These are phyloP conservation scores for Rhodamnia rubescens DNA, from an alignment of 345 rosid species.

Conservation along the genomic window DNA sequence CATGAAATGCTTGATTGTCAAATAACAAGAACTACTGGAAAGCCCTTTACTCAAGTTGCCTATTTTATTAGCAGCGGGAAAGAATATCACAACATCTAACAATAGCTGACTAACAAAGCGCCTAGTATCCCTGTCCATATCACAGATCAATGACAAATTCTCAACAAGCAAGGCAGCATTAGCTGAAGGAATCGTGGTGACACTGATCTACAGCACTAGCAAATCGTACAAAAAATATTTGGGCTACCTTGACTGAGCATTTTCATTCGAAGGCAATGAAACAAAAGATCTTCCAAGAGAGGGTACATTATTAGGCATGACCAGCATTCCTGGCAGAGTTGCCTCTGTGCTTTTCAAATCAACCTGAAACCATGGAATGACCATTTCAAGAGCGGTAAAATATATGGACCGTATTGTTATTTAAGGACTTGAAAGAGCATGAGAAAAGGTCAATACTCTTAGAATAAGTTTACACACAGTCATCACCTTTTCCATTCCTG, in stretches of 20 bases:
- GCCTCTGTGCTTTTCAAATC: conserved; percentile 25
- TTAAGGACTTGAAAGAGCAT: not conserved
- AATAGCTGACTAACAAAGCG: not conserved
- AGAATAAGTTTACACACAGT: not conserved
- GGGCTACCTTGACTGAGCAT: conserved; percentile 47
- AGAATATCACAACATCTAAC: not conserved
- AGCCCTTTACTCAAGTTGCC: not conserved
- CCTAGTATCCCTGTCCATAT: not conserved
- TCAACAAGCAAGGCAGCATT: not conserved
- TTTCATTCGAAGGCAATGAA: conserved; percentile 19
- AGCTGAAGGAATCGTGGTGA: not conserved
- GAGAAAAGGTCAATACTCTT: not conserved
- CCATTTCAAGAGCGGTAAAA: not conserved
- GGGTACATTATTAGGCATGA: conserved; percentile 26
- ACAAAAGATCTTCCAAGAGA: conserved; percentile 26
- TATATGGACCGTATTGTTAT: not conserved
- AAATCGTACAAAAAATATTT: not conserved
- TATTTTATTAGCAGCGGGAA: no score
- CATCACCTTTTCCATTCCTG: conserved; percentile 43
- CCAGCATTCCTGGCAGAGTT: conserved; percentile 23
- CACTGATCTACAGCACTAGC: not conserved
- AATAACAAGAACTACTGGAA: not conserved
- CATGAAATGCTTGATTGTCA: not conserved
- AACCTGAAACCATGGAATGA: conserved; percentile 17
- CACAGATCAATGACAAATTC: not conserved